phyloP scores from a whole-genome alignment of 805 yeast genomes.

The Saturnispora sanitii region DNA sequence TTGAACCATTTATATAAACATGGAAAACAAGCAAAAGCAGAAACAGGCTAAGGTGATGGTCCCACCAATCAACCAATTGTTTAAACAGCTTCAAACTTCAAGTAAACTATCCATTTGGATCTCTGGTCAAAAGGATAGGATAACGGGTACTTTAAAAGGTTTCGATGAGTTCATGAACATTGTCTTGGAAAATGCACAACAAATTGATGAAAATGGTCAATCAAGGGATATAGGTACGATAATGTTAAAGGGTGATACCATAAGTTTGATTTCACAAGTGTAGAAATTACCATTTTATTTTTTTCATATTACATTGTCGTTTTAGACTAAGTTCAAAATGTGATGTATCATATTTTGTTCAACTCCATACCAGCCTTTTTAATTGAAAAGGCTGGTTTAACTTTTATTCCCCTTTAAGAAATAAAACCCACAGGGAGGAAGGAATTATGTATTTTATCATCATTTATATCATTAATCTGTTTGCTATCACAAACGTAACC shows the following conservation, averaged over 20 bases:
- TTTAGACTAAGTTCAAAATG: no score
- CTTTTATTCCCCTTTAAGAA: not conserved
- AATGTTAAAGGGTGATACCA: constrained; percentile 87
- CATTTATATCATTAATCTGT: no score
- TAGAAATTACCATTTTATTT: constrained; percentile 7
- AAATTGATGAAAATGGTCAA: constrained; percentile 40
- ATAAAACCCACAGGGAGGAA: not conserved
- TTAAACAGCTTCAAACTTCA: constrained; percentile 78
- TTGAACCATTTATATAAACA: not conserved
- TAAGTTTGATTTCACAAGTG: constrained; percentile 53
- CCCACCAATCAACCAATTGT: constrained; percentile 89
- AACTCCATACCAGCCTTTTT: no score
- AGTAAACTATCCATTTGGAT: constrained; percentile 78
- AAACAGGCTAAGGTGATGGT: constrained; percentile 37
- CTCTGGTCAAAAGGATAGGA: constrained; percentile 70
- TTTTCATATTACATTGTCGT: not conserved
- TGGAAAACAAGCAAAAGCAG: constrained; percentile 12
- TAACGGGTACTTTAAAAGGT: constrained; percentile 81
- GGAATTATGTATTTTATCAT: no score
- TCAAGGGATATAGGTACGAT: constrained; percentile 57
- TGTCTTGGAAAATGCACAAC: constrained; percentile 51
- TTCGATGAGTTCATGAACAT: constrained; percentile 97
- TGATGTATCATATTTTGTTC: constrained; percentile 7
- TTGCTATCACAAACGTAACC: no score
- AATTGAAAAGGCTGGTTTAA: no score